phyloP scores from a whole-genome alignment of 176 grass and related monocot species.

The Phoenix dactylifera region DNA sequence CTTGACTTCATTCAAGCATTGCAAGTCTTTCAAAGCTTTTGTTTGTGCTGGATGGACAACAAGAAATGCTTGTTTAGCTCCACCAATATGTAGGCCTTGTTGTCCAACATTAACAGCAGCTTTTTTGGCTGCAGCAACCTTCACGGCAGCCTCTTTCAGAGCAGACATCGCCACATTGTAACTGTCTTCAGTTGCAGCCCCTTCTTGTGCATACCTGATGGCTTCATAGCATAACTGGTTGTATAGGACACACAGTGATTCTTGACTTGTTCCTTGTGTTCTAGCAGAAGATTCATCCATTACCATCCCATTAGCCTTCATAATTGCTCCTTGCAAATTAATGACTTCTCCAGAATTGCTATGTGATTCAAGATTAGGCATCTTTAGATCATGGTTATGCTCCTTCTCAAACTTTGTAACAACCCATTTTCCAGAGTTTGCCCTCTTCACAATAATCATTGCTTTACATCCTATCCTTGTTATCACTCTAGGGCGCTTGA shows the following conservation, averaged over 20 bases:
- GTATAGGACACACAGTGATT: constrained; percentile 50
- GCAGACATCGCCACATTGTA: constrained; percentile 76
- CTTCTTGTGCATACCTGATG: constrained; percentile 83
- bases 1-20: constrained; percentile 23
- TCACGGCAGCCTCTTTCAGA: constrained; percentile 62
- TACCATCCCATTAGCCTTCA: constrained; percentile 18
- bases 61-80: constrained; percentile 9
- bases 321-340: constrained; percentile 15
- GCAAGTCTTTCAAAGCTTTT: constrained; percentile 19
- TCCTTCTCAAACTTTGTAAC: constrained; percentile 90
- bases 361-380: constrained; percentile 25
- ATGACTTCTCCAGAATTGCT: constrained; percentile 29
- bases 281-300: constrained; percentile 22
- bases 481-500: constrained; percentile 62
- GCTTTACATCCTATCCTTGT: constrained; percentile 78
- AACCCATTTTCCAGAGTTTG: constrained; percentile 77
- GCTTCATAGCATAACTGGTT: constrained; percentile 70
- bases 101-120: constrained; percentile 8
- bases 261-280: constrained; percentile 9
- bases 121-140: constrained; percentile 69
- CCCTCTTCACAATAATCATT: constrained; percentile 72
- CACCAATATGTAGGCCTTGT: background rate
- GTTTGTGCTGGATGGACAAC: constrained; percentile 10
- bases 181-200: constrained; percentile 68
- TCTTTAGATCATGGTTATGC: constrained; percentile 59